phyloP scores from a whole-genome alignment of 2,329 filamentous ascomycete genomes.

The Fusarium coffeatum region DNA sequence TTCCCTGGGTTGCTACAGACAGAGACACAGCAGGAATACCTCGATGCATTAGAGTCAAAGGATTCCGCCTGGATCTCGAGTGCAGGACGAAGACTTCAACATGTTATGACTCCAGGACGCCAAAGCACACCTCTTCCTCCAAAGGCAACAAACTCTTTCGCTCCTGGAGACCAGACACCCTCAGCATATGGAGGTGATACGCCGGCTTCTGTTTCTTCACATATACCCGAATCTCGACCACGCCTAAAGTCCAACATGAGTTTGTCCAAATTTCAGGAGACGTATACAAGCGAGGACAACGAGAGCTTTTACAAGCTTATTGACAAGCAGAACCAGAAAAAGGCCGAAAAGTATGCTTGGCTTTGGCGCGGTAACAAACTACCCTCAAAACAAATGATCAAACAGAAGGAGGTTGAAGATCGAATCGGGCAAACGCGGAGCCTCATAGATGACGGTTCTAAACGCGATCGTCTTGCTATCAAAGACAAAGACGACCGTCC shows the following conservation, averaged over 20 bases:
- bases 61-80: slow-evolving; percentile 88
- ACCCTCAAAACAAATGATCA: slow-evolving; percentile 80
- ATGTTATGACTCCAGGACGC: slow-evolving; percentile 84
- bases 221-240: slow-evolving; percentile 54
- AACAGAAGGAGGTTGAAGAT: slow-evolving; percentile 71
- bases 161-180: slow-evolving; percentile 66
- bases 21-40: slow-evolving; percentile 89
- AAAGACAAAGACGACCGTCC: slow-evolving; percentile 76
- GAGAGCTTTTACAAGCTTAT: slow-evolving; percentile 94
- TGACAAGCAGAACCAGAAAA: slow-evolving; percentile 89
- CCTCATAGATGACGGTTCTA: slow-evolving; percentile 67
- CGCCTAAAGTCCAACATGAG: slow-evolving; percentile 81
- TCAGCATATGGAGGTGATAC: slow-evolving; percentile 78
- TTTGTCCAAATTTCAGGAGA: slow-evolving; percentile 86
- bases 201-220: slow-evolving; percentile 68
- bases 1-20: slow-evolving; percentile 91
- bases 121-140: slow-evolving; percentile 42
- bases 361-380: slow-evolving; percentile 90
- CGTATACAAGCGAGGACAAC: slow-evolving; percentile 97
- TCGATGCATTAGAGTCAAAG: slow-evolving; percentile 89
- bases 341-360: slow-evolving; percentile 87
- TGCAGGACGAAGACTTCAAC: slow-evolving; percentile 76
- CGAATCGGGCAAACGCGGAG: slow-evolving; percentile 60
- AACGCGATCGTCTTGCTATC: slow-evolving; percentile 70
- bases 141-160: slow-evolving; percentile 34